A percentile compares a stretch with the other conserved stretches of the same genome.
These are phyloP conservation scores for Nothophoma quercina DNA, from an alignment of 2,329 filamentous ascomycete genomes.

Conservation along the genomic window DNA sequence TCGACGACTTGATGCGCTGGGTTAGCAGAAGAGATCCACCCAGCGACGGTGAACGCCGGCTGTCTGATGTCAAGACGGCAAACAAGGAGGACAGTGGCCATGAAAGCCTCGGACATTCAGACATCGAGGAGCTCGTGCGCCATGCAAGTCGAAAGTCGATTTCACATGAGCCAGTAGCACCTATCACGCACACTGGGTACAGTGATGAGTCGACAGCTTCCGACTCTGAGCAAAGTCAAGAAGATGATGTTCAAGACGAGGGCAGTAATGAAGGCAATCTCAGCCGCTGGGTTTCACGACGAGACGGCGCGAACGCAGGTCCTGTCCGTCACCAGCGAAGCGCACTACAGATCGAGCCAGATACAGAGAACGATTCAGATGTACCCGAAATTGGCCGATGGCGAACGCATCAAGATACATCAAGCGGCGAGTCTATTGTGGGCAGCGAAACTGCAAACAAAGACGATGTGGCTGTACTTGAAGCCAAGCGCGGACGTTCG, in stretches of 20 bases:
- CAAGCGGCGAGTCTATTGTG: constrained; percentile 34
- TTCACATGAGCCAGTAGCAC: neutral
- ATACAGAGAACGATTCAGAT: constrained; percentile 31
- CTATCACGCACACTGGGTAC: constrained; percentile 20
- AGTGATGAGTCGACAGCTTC: constrained; percentile 42
- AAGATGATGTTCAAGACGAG: constrained; percentile 31
- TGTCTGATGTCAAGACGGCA: constrained; percentile 1
- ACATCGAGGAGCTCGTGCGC: constrained; percentile 43
- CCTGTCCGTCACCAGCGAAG: constrained; percentile 24
- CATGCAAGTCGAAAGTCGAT: constrained; percentile 32
- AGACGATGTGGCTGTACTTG: constrained; percentile 9
- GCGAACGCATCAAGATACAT: constrained; percentile 30
- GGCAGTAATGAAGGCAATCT: constrained; percentile 42
- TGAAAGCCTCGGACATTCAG: constrained; percentile 40
- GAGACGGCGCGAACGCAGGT: constrained; percentile 34
- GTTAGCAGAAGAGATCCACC: constrained; percentile 41
- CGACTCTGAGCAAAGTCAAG: constrained; percentile 31
- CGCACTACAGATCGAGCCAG: constrained; percentile 10
- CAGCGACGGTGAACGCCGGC: constrained; percentile 36
- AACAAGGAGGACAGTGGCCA: constrained; percentile 33
- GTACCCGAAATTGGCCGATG: constrained; percentile 32
- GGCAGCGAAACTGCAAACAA: constrained; percentile 2
- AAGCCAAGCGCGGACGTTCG: constrained; percentile 8
- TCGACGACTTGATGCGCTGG: constrained; percentile 46
- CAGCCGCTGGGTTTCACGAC: constrained; percentile 45